A percentile compares a stretch with the other conserved stretches of the same genome.
phyloP scores from a whole-genome alignment of 257 asterid genomes.

The Nicotiana noctiflora region DNA sequence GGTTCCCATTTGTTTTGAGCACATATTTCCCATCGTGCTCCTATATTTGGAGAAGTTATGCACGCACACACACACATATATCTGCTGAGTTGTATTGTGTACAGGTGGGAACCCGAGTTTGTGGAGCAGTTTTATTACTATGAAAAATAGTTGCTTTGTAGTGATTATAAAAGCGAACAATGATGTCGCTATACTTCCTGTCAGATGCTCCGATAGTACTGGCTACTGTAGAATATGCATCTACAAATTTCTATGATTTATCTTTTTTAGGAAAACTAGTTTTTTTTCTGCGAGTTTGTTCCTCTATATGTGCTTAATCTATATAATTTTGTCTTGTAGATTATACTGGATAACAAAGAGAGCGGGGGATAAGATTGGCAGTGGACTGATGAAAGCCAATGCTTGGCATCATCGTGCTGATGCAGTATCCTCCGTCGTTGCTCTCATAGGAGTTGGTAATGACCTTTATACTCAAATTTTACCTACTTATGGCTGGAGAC shows the following conservation, averaged over 20 bases:
- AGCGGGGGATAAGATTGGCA: slow-evolving; percentile 87
- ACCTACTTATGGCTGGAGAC: background rate
- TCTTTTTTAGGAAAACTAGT: background rate
- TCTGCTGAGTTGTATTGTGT: background rate
- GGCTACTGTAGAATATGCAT: background rate
- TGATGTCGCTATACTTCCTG: background rate
- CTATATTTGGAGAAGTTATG: background rate
- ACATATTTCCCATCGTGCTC: background rate
- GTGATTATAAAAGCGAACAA: background rate
- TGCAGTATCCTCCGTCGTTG: slow-evolving; percentile 89
- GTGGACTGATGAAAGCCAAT: slow-evolving; percentile 96
- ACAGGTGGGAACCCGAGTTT: background rate
- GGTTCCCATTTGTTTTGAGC: background rate
- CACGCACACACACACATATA: no score
- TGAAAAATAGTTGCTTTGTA: background rate
- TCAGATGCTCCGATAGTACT: background rate
- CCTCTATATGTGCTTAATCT: background rate
- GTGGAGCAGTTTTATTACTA: background rate
- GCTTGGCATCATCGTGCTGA: slow-evolving; percentile 99
- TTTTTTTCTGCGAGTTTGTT: background rate
- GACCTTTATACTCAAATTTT: background rate
- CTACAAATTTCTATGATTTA: background rate
- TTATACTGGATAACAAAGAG: slow-evolving; percentile 78
- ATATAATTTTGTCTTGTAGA: slow-evolving; percentile 24
- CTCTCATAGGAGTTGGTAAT: slow-evolving; percentile 99